A percentile compares a stretch with the other conserved stretches of the same genome.
phyloP scores from a whole-genome alignment of 108 stramenopile species.

The Nitzschia putrida region DNA sequence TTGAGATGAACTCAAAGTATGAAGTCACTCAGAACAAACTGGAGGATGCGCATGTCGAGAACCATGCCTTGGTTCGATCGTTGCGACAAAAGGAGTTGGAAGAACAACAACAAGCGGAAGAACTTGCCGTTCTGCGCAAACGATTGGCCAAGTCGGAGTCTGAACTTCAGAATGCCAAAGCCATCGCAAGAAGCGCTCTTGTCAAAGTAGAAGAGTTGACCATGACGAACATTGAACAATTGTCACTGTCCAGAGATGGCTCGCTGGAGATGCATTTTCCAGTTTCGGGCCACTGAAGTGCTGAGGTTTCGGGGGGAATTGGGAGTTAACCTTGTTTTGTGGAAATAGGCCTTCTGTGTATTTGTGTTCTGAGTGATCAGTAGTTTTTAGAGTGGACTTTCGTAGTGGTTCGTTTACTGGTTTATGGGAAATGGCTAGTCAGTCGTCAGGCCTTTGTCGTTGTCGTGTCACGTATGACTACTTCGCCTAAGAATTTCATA shows the following conservation, averaged over 20 bases:
- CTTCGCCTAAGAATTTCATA: too few relatives aligned
- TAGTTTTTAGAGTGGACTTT: too few relatives aligned
- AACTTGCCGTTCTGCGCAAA: conserved; percentile 20
- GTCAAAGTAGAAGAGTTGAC: conserved; percentile 53
- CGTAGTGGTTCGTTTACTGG: too few relatives aligned
- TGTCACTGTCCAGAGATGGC: conserved; percentile 15
- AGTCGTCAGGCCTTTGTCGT: too few relatives aligned
- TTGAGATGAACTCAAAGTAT: conserved; percentile 52
- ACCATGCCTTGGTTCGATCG: conserved; percentile 44
- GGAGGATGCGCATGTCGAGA: conserved; percentile 50
- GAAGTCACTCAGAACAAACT: conserved; percentile 52
- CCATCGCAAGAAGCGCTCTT: conserved; percentile 45
- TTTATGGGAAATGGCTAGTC: too few relatives aligned
- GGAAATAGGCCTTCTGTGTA: too few relatives aligned
- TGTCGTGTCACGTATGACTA: too few relatives aligned
- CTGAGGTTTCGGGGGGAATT: too few relatives aligned
- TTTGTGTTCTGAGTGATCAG: too few relatives aligned
- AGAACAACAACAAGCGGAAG: conserved; percentile 27
- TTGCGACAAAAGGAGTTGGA: conserved; percentile 43
- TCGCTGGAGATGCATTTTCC: conserved; percentile 10
- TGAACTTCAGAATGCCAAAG: conserved; percentile 63
- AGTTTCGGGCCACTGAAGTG: neutral
- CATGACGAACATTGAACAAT: conserved; percentile 29
- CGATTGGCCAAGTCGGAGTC: conserved; percentile 41
- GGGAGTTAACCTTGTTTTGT: too few relatives aligned